Conservation (phyloP, 1,284 basidiomycete genomes). For the Sporisorium iseilematis-ciliati region DNA sequence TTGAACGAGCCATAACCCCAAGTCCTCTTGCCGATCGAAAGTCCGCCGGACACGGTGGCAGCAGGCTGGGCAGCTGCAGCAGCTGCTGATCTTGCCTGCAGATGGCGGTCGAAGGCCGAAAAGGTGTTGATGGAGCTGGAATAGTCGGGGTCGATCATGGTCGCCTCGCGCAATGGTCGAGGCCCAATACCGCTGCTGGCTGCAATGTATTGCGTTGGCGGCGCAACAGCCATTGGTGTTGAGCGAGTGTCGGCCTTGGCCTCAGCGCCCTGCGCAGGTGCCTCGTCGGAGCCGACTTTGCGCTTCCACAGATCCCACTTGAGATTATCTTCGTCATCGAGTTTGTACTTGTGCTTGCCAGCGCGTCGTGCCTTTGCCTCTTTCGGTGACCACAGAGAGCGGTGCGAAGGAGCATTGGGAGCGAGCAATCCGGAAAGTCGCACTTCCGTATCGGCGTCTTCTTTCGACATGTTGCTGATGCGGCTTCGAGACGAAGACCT, state of each 20-base stretch:
- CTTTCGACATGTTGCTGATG: conserved; percentile 50
- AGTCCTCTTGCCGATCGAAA: conserved; percentile 39
- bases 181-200: conserved; percentile 45
- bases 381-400: conserved; percentile 53
- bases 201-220: conserved; percentile 43
- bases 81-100: conserved; percentile 18
- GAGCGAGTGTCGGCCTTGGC: conserved; percentile 30
- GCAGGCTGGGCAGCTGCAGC: background rate
- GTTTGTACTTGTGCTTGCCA: conserved; percentile 51
- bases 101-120: conserved; percentile 33
- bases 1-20: conserved; percentile 53
- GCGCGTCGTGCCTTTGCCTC: conserved; percentile 40
- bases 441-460: conserved; percentile 47
- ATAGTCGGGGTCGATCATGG: conserved; percentile 45
- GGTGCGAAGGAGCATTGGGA: conserved; percentile 64
- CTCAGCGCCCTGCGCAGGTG: background rate
- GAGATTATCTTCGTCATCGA: conserved; percentile 54
- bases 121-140: conserved; percentile 24
- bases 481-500: conserved; percentile 49
- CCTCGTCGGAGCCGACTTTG: conserved; percentile 23
- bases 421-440: conserved; percentile 59
- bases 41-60: conserved; percentile 13
- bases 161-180: conserved; percentile 38
- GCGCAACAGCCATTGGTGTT: conserved; percentile 49
- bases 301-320: conserved; percentile 61